Conservation (phyloP, 495 filamentous ascomycete species). For the Halenospora varia region DNA sequence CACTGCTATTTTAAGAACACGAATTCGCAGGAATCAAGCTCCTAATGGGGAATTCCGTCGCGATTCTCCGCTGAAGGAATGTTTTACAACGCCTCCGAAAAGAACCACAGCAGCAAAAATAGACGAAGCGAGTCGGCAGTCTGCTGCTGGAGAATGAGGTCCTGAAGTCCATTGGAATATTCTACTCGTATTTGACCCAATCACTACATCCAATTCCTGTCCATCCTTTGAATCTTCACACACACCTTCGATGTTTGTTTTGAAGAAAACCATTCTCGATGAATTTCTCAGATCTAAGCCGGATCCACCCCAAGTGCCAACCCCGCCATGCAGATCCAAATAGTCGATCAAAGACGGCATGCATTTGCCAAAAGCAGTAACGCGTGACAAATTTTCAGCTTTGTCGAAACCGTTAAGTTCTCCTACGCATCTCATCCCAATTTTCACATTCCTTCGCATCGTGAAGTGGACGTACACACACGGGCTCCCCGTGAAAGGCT, state of each 20-base stretch:
- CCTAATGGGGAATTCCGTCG: not conserved
- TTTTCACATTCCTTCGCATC: no score
- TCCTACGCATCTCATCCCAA: no score
- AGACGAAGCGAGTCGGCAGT: not conserved
- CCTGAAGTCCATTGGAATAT: not conserved
- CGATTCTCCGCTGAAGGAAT: not conserved
- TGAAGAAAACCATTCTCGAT: not conserved
- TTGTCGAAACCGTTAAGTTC: no score
- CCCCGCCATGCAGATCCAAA: not conserved
- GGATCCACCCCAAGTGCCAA: not conserved
- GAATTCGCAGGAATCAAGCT: not conserved
- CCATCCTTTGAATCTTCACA: not conserved
- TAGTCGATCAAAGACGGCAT: not conserved
- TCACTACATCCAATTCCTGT: not conserved
- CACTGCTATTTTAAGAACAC: not conserved
- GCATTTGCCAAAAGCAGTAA: not conserved
- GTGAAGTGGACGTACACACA: no score
- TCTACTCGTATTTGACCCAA: constrained; percentile 10
- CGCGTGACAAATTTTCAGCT: not conserved
- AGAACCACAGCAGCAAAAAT: not conserved
- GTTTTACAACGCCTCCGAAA: not conserved
- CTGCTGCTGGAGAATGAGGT: not conserved
- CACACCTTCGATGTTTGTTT: not conserved
- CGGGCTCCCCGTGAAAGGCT: not conserved
- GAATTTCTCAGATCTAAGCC: not conserved